Conservation (phyloP, 805 yeast genomes). For the Brettanomyces anomalus region DNA sequence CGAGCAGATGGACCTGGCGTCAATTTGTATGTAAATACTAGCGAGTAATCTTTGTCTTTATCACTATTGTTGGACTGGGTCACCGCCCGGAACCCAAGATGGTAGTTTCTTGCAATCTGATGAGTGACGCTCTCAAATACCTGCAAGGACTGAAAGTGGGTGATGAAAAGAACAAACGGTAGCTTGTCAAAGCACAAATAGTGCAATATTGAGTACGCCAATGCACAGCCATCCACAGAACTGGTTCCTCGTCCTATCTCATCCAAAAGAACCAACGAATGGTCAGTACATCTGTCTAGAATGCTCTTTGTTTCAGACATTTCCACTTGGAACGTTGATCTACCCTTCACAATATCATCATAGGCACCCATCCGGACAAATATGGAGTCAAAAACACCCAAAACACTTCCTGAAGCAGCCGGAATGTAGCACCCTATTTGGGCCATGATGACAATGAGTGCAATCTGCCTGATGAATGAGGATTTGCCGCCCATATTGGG, state of each 20-base stretch:
- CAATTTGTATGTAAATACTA: constrained; percentile 45
- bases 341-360: constrained; percentile 65
- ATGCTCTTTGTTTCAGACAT: constrained; percentile 58
- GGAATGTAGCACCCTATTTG: constrained; percentile 77
- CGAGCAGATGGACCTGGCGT: constrained; percentile 43
- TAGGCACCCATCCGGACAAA: constrained; percentile 69
- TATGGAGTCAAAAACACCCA: constrained; percentile 56
- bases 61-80: constrained; percentile 6
- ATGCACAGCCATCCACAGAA: constrained; percentile 71
- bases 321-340: constrained; percentile 80
- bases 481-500: constrained; percentile 90
- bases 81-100: constrained; percentile 47
- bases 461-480: constrained; percentile 66
- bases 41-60: constrained; percentile 7
- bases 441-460: constrained; percentile 59
- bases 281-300: constrained; percentile 34
- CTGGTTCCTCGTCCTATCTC: constrained; percentile 70
- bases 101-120: constrained; percentile 44
- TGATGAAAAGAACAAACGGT: constrained; percentile 67
- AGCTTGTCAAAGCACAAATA: constrained; percentile 36
- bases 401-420: constrained; percentile 38
- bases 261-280: constrained; percentile 58
- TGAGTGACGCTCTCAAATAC: constrained; percentile 34
- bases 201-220: constrained; percentile 64
- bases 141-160: constrained; percentile 71